These are phyloP conservation scores for Sarcodon sp. DNA, from an alignment of 768 basidiomycete species.

Conservation along the genomic window DNA sequence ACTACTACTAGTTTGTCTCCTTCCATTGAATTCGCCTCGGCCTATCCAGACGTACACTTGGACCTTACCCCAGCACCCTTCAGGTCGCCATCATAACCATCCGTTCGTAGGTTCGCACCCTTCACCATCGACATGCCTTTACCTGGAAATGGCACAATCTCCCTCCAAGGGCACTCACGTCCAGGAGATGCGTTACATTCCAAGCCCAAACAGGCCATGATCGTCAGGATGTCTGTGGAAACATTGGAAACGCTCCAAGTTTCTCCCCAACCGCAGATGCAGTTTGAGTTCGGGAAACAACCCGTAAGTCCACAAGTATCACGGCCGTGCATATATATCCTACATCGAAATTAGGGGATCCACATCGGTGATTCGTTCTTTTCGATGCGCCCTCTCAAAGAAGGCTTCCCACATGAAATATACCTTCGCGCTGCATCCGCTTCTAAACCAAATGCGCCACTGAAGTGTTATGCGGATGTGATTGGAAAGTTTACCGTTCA, in stretches of 20 bases:
- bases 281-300: slow-evolving; percentile 48
- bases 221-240: slow-evolving; percentile 64
- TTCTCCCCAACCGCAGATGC: slow-evolving; percentile 28
- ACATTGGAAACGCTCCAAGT: slow-evolving; percentile 56
- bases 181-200: slow-evolving; percentile 44
- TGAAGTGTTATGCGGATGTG: slow-evolving; percentile 65
- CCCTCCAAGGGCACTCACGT: slow-evolving; percentile 43
- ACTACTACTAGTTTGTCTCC: too few relatives aligned
- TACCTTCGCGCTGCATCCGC: slow-evolving; percentile 53
- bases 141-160: slow-evolving; percentile 36
- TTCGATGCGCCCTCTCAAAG: slow-evolving; percentile 39
- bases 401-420: slow-evolving; percentile 53
- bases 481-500: slow-evolving; percentile 62
- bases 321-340: slow-evolving; percentile 1
- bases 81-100: background rate
- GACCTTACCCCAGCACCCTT: background rate
- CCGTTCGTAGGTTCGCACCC: background rate
- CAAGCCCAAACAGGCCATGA: slow-evolving; percentile 60
- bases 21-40: too few relatives aligned
- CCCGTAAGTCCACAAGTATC: slow-evolving; percentile 29
- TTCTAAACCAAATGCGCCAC: slow-evolving; percentile 44
- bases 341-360: slow-evolving; percentile 34
- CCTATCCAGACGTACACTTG: too few relatives aligned
- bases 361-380: slow-evolving; percentile 55
- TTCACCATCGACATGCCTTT: slow-evolving; percentile 41